These are phyloP conservation scores for Xylaria scruposa DNA, from an alignment of 495 filamentous ascomycete genomes.

Conservation along the genomic window DNA sequence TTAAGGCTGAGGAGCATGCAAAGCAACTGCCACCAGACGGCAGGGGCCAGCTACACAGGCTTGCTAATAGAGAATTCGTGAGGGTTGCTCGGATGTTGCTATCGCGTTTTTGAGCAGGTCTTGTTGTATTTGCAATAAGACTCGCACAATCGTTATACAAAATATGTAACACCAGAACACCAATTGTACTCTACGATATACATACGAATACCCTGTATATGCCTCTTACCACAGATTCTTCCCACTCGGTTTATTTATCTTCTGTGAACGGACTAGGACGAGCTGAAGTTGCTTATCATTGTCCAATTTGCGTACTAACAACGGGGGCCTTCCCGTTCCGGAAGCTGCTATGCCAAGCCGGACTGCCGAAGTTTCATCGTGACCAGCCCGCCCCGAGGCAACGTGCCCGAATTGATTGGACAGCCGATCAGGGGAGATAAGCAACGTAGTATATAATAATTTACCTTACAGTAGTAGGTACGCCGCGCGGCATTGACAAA, in stretches of 20 bases:
- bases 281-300: constrained; percentile 10
- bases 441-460: background rate
- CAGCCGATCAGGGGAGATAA: constrained; percentile 1
- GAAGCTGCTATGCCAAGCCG: constrained; percentile 23
- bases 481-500: background rate
- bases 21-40: background rate
- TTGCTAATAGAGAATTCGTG: constrained; percentile 14
- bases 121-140: background rate
- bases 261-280: background rate
- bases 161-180: background rate
- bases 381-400: constrained; percentile 5
- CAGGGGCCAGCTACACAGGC: background rate
- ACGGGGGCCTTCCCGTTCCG: constrained; percentile 20
- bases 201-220: constrained; percentile 1
- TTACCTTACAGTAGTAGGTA: background rate
- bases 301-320: background rate
- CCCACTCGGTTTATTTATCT: background rate
- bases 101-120: background rate
- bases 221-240: background rate
- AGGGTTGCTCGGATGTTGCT: background rate
- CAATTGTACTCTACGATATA: background rate
- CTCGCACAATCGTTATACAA: background rate
- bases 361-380: constrained; percentile 13
- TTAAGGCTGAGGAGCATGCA: background rate
- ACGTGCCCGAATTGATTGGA: constrained; percentile 11